phyloP scores from a whole-genome alignment of 2,329 filamentous ascomycete species.

The Colletotrichum orbiculare region DNA sequence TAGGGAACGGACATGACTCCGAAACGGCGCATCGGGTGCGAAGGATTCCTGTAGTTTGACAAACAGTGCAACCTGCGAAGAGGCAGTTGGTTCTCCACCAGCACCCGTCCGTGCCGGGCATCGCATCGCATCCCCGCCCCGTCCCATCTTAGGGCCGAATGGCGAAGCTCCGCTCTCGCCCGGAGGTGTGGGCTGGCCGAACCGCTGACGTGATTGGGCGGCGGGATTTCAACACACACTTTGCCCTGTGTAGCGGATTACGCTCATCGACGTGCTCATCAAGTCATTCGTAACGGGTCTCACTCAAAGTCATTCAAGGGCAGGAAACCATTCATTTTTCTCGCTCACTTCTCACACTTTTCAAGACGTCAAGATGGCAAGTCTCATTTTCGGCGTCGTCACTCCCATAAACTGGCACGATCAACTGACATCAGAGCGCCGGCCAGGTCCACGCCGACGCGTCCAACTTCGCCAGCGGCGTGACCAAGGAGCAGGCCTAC shows the following conservation, averaged over 20 bases:
- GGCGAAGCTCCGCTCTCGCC: too few species aligned
- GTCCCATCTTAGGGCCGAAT: too few species aligned
- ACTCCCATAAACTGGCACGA: background rate
- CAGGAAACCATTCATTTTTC: background rate
- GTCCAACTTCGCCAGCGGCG: constrained; percentile 74
- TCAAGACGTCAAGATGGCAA: constrained; percentile 21
- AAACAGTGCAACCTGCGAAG: too few species aligned
- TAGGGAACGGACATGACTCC: too few species aligned
- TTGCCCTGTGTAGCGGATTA: constrained; percentile 11
- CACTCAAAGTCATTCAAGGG: background rate
- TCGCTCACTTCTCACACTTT: too few species aligned
- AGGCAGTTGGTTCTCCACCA: too few species aligned
- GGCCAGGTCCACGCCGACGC: constrained; percentile 80
- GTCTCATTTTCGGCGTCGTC: background rate
- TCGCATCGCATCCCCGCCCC: too few species aligned
- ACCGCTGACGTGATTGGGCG: constrained; percentile 32
- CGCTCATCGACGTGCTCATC: background rate
- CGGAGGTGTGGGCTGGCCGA: too few species aligned
- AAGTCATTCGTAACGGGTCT: constrained; percentile 19
- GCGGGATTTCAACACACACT: constrained; percentile 32
- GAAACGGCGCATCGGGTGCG: too few species aligned
- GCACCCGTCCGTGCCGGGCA: too few species aligned
- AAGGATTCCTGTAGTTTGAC: too few species aligned
- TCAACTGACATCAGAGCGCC: constrained; percentile 1
- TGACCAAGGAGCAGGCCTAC: constrained; percentile 79